Evolutionary conservation across 768 basidiomycete genomes (phyloP).

Genomic region (Gautieria morchelliformis): DNA sequence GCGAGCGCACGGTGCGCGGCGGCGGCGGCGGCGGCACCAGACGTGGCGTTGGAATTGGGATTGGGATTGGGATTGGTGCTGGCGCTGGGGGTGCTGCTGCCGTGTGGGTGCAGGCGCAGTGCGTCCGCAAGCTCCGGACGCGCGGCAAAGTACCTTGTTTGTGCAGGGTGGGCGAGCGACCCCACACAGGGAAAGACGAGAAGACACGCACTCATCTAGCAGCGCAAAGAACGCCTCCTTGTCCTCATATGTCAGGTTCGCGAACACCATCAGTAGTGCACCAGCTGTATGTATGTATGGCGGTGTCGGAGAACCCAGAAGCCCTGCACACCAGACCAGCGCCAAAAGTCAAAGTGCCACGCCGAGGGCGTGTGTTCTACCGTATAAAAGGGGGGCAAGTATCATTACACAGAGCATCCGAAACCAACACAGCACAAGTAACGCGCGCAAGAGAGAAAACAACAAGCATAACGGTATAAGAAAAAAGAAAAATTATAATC

Average conservation of each 20-base stretch:
- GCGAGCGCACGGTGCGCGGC: slow-evolving; percentile 37
- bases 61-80: too few relatives aligned
- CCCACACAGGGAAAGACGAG: too few relatives aligned
- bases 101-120: too few relatives aligned
- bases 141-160: slow-evolving; percentile 58
- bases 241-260: slow-evolving; percentile 54
- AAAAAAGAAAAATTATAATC: background rate
- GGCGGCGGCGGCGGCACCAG: slow-evolving; percentile 32
- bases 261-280: too few relatives aligned
- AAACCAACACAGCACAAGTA: slow-evolving; percentile 4
- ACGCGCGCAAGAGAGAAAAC: background rate
- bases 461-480: background rate
- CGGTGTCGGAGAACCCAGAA: background rate
- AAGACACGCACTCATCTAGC: slow-evolving; percentile 56
- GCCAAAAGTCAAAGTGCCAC: background rate
- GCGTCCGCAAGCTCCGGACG: slow-evolving; percentile 45
- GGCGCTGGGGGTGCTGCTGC: too few relatives aligned
- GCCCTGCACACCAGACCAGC: background rate
- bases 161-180: background rate
- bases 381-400: background rate
- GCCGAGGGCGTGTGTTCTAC: background rate
- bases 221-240: slow-evolving; percentile 77
- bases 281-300: too few relatives aligned
- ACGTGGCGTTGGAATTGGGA: slow-evolving; percentile 8
- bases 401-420: slow-evolving; percentile 5